These are phyloP conservation scores for Rhodofomes roseus DNA, from an alignment of 1,284 basidiomycete genomes.

Conservation along the genomic window DNA sequence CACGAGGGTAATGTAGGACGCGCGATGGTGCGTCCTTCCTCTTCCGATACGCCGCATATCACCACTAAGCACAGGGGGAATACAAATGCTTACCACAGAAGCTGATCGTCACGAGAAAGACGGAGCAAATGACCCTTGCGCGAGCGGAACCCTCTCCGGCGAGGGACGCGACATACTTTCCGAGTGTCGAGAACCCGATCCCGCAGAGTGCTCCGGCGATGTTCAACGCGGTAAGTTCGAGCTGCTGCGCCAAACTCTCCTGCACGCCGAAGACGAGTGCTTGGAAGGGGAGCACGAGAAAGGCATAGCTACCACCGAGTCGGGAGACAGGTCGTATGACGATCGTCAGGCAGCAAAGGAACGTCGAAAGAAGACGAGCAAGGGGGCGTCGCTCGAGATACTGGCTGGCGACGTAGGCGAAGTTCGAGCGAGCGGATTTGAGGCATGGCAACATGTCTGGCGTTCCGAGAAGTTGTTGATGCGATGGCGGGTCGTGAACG, in stretches of 20 bases:
- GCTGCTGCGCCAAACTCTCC: conserved; percentile 44
- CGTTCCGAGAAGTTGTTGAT: neutral
- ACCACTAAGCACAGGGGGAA: too few species aligned
- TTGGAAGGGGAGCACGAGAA: conserved; percentile 42
- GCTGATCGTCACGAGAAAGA: conserved; percentile 37
- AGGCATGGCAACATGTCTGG: neutral
- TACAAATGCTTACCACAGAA: conserved; percentile 43
- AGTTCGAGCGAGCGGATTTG: neutral
- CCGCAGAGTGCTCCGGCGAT: conserved; percentile 40
- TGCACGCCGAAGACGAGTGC: conserved; percentile 48
- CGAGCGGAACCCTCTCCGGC: conserved; percentile 24
- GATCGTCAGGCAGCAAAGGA: conserved; percentile 39
- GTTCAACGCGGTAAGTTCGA: conserved; percentile 43
- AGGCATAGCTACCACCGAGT: conserved; percentile 39
- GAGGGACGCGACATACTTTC: conserved; percentile 34
- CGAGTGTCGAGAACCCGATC: conserved; percentile 41
- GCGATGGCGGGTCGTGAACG: neutral
- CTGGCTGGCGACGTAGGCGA: conserved; percentile 1
- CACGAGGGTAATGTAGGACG: too few species aligned
- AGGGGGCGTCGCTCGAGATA: conserved; percentile 34
- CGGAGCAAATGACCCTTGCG: conserved; percentile 35
- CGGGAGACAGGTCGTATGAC: conserved; percentile 39
- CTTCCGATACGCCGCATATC: too few species aligned
- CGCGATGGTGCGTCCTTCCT: too few species aligned
- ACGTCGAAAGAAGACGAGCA: conserved; percentile 42